Conservation (phyloP, 495 filamentous ascomycete species). For the Cercophora samala region DNA sequence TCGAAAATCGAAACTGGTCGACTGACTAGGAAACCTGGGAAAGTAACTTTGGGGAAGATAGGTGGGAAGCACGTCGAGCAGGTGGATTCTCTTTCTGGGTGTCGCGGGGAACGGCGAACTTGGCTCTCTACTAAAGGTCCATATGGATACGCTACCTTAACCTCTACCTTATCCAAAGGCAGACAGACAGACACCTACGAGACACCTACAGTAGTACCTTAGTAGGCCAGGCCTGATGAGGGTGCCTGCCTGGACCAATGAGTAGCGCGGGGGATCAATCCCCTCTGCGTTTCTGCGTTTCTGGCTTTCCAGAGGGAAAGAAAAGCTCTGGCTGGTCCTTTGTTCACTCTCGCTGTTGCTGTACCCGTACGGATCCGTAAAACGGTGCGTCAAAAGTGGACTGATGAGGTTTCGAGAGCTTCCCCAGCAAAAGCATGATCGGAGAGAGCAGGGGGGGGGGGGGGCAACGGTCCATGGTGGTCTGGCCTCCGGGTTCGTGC, state of each 20-base stretch:
- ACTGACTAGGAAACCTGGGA: constrained; percentile 2
- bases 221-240: no score
- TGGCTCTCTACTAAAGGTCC: no score
- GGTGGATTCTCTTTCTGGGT: background rate
- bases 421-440: constrained; percentile 15
- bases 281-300: no score
- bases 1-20: background rate
- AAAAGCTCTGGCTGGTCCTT: background rate
- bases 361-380: background rate
- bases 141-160: background rate
- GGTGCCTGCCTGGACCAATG: background rate
- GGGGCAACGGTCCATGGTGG: constrained; percentile 20
- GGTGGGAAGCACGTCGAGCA: background rate
- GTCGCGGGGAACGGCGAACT: background rate
- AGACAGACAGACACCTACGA: background rate
- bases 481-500: constrained; percentile 18
- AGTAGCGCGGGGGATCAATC: background rate
- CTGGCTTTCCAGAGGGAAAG: no score
- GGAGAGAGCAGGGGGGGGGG: constrained; percentile 9
- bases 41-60: constrained; percentile 4
- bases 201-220: no score
- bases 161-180: background rate
- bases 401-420: constrained; percentile 9
- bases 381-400: constrained; percentile 12
- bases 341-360: background rate